Evolutionary conservation across 108 stramenopile species (phyloP), one percentile per base, ranked within the genome.

Genomic region (Nitzschia inconspicua): DNA sequence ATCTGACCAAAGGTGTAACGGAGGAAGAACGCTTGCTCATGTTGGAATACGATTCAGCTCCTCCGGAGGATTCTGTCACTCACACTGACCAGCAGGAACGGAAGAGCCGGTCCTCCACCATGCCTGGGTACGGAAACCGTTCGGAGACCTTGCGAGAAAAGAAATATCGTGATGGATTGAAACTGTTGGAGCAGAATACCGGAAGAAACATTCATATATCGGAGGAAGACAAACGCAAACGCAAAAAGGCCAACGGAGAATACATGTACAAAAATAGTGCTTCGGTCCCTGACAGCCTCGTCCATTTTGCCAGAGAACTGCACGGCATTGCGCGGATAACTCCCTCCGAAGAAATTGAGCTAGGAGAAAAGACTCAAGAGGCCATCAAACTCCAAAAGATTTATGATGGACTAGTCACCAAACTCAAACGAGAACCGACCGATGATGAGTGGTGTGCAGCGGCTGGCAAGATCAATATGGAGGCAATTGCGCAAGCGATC

Each of bases 371-470:
- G 57, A 88, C 85, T 8, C 92, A 93, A 58, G 86, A 85, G 50
- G 86, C 86, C 2, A 82, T 86, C 11, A 78, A 81, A 27, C 37
- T 90, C 16, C 84, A 84, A 57, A 46, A 50, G 6, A 62, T 85
- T 29, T 80, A 80, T 51, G 79, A 78, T 28, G 57, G 68, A 24
- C 61, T 90, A 23, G 54, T 52, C 22, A 50, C 46, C 23, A 77
- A 77, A 31, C 73, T 88, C 8, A 63, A 81, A 0, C 58, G 88
- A 28, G 83, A 88, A 66, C 88, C 88, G 14, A 93, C 86, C 37
- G 80, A 93, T 65, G 82, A 89, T 29, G 88, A 93, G 60, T 93
- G 91, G 91, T 91, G 89, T 66, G 86, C 86, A 16, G 88, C 81
- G 0, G 74, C 91, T 14, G 88, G 88, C 7, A 87, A 82, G 47